Evolutionary conservation across 768 basidiomycete species (phyloP).

Genomic region (Boletus speciosus): DNA sequence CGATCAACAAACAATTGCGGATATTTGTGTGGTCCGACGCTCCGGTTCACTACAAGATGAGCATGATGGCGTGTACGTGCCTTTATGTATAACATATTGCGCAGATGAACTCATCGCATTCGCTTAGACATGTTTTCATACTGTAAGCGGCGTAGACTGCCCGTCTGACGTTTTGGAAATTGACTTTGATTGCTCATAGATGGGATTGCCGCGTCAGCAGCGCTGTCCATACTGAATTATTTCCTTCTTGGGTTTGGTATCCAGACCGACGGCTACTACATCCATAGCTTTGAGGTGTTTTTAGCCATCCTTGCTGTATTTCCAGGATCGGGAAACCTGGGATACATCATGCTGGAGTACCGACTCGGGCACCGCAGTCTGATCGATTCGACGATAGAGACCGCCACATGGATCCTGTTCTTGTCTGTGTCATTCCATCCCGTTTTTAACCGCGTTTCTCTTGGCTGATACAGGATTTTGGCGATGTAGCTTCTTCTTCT

Average conservation of each 20-base stretch:
- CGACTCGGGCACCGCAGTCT: constrained; percentile 47
- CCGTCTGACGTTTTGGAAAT: constrained; percentile 2
- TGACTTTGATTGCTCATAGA: constrained; percentile 11
- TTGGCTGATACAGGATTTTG: not conserved
- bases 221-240: constrained; percentile 68
- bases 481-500: constrained; percentile 45
- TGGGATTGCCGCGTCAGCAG: constrained; percentile 64
- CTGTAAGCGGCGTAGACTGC: constrained; percentile 32
- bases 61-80: constrained; percentile 50
- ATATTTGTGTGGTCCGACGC: constrained; percentile 75
- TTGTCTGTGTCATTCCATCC: constrained; percentile 25
- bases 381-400: constrained; percentile 21
- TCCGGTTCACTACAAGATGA: constrained; percentile 78
- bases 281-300: constrained; percentile 78
- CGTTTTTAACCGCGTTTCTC: too few species aligned
- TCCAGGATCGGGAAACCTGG: constrained; percentile 67
- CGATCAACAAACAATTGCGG: constrained; percentile 78
- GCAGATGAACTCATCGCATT: constrained; percentile 2
- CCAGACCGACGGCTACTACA: constrained; percentile 71
- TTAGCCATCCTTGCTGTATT: constrained; percentile 71
- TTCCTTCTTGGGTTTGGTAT: constrained; percentile 68
- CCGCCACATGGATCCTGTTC: constrained; percentile 31
- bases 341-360: constrained; percentile 70
- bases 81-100: not conserved
- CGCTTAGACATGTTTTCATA: constrained; percentile 48